Base-by-base conservation (phyloP, 352 stramenopile genomes). In the Phytopythium delawarense region DNA sequence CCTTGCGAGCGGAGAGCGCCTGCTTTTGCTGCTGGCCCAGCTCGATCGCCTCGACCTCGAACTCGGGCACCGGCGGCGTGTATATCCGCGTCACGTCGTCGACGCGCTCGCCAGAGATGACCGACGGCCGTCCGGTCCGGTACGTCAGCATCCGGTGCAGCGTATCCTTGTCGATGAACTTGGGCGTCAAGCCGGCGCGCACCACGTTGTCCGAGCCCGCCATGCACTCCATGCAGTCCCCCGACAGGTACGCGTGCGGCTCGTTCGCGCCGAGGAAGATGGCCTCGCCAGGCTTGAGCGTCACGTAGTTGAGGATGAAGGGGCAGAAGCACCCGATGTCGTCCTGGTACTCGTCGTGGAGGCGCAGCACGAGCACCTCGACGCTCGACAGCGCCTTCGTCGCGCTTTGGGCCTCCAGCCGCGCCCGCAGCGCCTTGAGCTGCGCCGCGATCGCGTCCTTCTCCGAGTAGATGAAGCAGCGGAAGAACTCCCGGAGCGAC, bases 141-240 rank as follows among this genome's bases (percentile, higher is more conserved):
- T 99, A 99, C 3, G 96, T 99, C 23, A 99, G 87, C 96, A 99
- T 99, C 16, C 91, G 83, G 51, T 96, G 83, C 39, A 99, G 82
- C 63, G 97, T 99, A 23, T 94, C 80, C 58, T 99, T 98, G 84
- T 99, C 98, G 59, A 98, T 98, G 69, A 98, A 98, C 79, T 99
- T 99, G 44, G 97, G 97, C 37, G 98, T 99, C 16, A 99, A 76
- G 23, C 97, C 98, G 7, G 97, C 97, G 50, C 98, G 93, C 30
- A 99, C 97, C 16, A 99, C 97, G 75, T 99, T 99, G 79, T 99
- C 97, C 34, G 86, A 98, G 54, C 96, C 98, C 32, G 97, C 97
- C 98, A 99, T 99, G 69, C 96, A 99, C 74, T 99, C 98, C 25
- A 99, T 91, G 64, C 86, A 94, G 64, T 94, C 86, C 39, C 98